Conservation (phyloP, 2,329 filamentous ascomycete genomes). For the Alternaria brassicae region DNA sequence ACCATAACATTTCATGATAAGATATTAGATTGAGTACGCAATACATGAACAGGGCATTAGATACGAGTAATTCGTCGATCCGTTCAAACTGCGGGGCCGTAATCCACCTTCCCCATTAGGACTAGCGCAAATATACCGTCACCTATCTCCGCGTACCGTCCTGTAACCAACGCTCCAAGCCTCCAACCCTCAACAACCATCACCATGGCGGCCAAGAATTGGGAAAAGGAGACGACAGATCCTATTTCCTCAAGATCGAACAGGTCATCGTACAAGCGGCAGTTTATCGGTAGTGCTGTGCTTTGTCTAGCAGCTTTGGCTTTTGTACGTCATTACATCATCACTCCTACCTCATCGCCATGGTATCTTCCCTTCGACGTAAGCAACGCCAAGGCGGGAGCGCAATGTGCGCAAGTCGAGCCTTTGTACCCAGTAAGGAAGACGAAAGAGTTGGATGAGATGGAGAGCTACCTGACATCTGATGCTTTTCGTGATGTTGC, state of each 20-base stretch:
- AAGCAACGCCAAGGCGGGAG: slow-evolving; percentile 2
- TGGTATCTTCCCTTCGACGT: slow-evolving; percentile 16
- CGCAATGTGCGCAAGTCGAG: slow-evolving; percentile 39
- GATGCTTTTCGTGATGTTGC: slow-evolving; percentile 40
- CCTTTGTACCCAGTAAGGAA: slow-evolving; percentile 33
- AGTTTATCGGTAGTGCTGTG: slow-evolving; percentile 7
- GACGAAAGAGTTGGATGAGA: slow-evolving; percentile 38
- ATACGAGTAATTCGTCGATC: not conserved
- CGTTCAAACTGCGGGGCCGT: not conserved
- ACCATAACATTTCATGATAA: not conserved
- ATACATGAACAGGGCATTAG: not conserved
- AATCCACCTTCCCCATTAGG: slow-evolving; percentile 14
- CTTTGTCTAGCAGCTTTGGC: slow-evolving; percentile 8
- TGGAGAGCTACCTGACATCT: slow-evolving; percentile 38
- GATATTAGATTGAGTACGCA: not conserved
- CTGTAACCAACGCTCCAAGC: not conserved
- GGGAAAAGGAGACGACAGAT: slow-evolving; percentile 10
- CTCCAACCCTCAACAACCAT: slow-evolving; percentile 6
- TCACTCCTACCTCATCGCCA: slow-evolving; percentile 25
- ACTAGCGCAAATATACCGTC: slow-evolving; percentile 4
- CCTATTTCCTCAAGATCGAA: not conserved
- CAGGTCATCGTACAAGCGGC: not conserved
- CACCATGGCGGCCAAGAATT: slow-evolving; percentile 23
- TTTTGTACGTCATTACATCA: slow-evolving; percentile 10
- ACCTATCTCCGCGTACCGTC: slow-evolving; percentile 12